Conservation (phyloP, 441 rosid genomes). For the Corymbia calophylla region DNA sequence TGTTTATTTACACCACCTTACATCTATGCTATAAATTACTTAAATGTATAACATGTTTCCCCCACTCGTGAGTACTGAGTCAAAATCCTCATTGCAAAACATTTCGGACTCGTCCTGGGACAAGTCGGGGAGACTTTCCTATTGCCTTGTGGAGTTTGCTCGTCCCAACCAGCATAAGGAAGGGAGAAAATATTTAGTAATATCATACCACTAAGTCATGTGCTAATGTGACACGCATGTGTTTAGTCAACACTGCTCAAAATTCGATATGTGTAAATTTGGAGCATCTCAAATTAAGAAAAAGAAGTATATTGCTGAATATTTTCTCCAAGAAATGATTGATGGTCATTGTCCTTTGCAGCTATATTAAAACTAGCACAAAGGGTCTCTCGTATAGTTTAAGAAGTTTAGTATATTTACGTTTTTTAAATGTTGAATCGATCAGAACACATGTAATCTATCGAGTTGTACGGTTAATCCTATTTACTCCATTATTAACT, state of each 20-base stretch:
- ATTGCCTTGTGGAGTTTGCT: accelerated
- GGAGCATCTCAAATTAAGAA: too few species aligned
- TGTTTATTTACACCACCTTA: not conserved
- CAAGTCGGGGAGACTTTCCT: not conserved
- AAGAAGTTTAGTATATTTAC: too few species aligned
- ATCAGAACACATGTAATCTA: not conserved
- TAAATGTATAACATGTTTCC: accelerated
- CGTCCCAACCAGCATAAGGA: accelerated
- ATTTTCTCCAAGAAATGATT: not conserved
- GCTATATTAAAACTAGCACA: not conserved
- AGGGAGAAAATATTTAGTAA: too few species aligned
- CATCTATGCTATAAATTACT: not conserved
- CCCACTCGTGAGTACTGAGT: accelerated
- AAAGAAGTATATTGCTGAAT: too few species aligned
- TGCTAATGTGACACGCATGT: too few species aligned
- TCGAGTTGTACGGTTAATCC: not conserved
- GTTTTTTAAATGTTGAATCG: not conserved
- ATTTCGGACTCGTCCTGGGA: accelerated
- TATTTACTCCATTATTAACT: too few species aligned
- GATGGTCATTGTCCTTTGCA: accelerated
- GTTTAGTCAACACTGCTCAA: too few species aligned
- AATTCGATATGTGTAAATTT: too few species aligned
- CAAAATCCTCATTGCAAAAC: not conserved
- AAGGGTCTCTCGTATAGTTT: not conserved
- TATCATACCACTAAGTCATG: too few species aligned